Evolutionary conservation across 2,329 filamentous ascomycete genomes (phyloP), one percentile per base, ranked within the genome.

Genomic region (Madurella fahalii): DNA sequence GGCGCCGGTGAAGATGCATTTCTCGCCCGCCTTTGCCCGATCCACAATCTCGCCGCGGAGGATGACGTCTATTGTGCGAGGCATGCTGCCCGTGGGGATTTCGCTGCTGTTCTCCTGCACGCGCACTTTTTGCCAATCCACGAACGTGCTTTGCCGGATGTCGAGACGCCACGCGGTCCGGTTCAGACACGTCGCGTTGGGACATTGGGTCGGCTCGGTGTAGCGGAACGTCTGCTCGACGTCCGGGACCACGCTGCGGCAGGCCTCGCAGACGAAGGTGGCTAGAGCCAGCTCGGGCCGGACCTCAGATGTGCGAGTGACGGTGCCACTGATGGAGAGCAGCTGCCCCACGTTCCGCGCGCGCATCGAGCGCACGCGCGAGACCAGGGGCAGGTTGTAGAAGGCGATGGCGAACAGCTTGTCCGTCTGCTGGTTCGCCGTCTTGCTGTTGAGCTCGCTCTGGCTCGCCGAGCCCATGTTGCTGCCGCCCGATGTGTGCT

Each of bases 101-200:
- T 99, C 94, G 4, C 93, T 93, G 63, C 91, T 96, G 75, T 97
- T 99, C 72, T 99, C 94, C 72, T 99, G 94, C 58, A 97, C 90
- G 59, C 95, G 89, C 20, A 97, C 91, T 71, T 97, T 97, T 69
- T 99, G 94, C 94, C 94, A 99, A 74, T 99, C 94, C 58, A 99
- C 89, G 69, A 99, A 99, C 0, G 92, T 97, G 71, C 92, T 96
- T 71, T 95, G 93, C 42, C 90, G 82, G 66, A 99, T 96, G 65
- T 99, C 93, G n/a, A 99, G 75, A 61, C 91, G 85, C 94, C 94
- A 99, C n/a, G 89, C 90, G 55, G 86, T 77, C 25, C 94, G 86
- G 74, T 99, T 99, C 64, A 86, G 86, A 69, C 94, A 99, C 7
- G 82, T 88, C 25, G 77, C 70, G 67, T 97, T 97, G 9, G 94